Conservation (phyloP, 495 filamentous ascomycete species). For the Parathielavia hyrcaniae region DNA sequence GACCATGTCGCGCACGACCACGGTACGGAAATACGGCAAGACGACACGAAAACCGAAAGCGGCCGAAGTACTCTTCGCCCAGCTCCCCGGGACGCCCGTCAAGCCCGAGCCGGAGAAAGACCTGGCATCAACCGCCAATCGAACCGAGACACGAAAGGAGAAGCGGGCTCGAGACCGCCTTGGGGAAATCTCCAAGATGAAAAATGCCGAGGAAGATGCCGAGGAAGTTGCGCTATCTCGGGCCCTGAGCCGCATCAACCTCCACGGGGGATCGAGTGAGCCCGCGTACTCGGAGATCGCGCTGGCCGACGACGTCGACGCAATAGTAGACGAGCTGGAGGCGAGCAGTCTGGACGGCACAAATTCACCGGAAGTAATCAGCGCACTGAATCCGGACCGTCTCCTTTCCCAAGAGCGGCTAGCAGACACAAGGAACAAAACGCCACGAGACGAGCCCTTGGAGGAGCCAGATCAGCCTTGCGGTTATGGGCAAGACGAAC, state of each 20-base stretch:
- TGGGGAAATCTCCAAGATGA: too few species aligned
- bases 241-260: too few species aligned
- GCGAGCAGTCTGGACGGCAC: background rate
- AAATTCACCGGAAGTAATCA: background rate
- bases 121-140: too few species aligned
- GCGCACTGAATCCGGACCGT: background rate
- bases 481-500: background rate
- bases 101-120: conserved; percentile 1
- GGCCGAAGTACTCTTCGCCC: conserved; percentile 38
- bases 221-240: too few species aligned
- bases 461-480: background rate
- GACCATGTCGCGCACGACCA: conserved; percentile 33
- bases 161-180: too few species aligned
- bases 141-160: too few species aligned
- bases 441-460: background rate
- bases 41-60: conserved; percentile 30
- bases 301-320: background rate
- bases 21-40: conserved; percentile 42
- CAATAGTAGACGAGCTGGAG: conserved; percentile 3
- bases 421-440: background rate
- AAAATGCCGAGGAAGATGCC: too few species aligned
- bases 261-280: too few species aligned
- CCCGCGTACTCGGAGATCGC: background rate
- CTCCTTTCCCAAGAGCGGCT: background rate
- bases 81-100: conserved; percentile 37